These are phyloP conservation scores for Inga oerstediana DNA, from an alignment of 306 rosid genomes.

Conservation along the genomic window DNA sequence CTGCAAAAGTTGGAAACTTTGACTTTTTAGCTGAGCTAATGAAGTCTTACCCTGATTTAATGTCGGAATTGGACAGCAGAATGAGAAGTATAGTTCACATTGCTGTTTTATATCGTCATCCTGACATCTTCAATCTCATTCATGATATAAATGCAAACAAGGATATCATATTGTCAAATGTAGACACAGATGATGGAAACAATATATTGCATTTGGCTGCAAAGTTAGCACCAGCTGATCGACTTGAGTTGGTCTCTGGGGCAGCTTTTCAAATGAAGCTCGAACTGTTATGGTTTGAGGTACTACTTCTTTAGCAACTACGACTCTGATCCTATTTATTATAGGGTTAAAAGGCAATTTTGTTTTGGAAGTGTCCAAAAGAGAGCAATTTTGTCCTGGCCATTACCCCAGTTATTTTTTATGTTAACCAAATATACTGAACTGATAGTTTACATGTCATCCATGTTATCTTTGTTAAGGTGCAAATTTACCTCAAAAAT, in stretches of 20 bases:
- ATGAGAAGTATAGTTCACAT: background rate
- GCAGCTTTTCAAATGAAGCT: conserved; percentile 40
- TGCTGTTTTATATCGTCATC: conserved; percentile 37
- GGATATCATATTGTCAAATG: conserved; percentile 23
- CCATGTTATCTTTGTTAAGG: too few relatives aligned
- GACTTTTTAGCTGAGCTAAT: conserved; percentile 41
- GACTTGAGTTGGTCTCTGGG: conserved; percentile 29
- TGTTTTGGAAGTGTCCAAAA: accelerated
- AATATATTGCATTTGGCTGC: conserved; percentile 44
- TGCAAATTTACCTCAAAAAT: too few relatives aligned
- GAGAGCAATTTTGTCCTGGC: too few relatives aligned
- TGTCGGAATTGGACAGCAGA: conserved; percentile 28
- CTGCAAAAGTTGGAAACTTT: conserved; percentile 45
- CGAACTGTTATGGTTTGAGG: background rate
- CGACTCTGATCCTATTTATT: too few relatives aligned
- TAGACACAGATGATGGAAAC: background rate
- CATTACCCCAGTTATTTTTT: too few relatives aligned
- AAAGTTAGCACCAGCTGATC: background rate
- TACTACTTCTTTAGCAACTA: background rate
- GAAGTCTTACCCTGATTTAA: conserved; percentile 18
- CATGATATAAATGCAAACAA: conserved; percentile 25
- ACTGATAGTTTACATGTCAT: too few relatives aligned
- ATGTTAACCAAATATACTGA: accelerated
- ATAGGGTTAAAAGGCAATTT: too few relatives aligned
- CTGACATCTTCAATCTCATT: conserved; percentile 38